Base-by-base conservation (phyloP, 2,329 filamentous ascomycete genomes). In the Aschersonia sp. region DNA sequence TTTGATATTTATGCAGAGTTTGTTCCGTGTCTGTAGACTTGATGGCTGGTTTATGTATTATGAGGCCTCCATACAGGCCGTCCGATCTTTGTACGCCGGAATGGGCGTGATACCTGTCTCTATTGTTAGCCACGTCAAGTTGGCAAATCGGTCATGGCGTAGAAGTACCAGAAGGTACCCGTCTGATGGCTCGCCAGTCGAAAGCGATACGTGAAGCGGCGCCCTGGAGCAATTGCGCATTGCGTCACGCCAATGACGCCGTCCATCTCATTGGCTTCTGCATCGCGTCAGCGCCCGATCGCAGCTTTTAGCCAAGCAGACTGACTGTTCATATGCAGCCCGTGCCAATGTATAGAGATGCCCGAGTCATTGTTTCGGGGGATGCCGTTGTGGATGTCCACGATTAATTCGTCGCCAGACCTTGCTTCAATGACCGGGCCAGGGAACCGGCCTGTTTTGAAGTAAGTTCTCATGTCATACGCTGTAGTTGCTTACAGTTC, bases 311-410 rank as follows among this genome's bases (percentile, higher is more conserved):
- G 35, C 35, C 6, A 38, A 38, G 35, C 7, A 38, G 12, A 31
- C 48, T 7, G 47, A 38, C 75, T 75, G 52, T 74, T 75, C 61
- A 84, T 80, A 54, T 75, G 77, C 52, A 85, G 68, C 20, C 82
- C 82, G 56, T 86, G 82, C 65, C 80, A 86, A 56, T 86, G 82
- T 10, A 85, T 67, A 44, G 73, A 72, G 2, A 81, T 78, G 10
- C 51, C 51, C 0, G 31, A 44, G 10, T 51, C 44, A 5, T 31
- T 40, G 7, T 40, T 5, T 30, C 51, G 48, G 10, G 52, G 31
- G 55, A 70, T 60, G 6, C 52, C 53, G 55, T 72, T 72, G 46
- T 61, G 57, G 4, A 72, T 66, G 3, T 55, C 55, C 10, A 72
- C 61, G 2, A 64, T 57, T 40, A 73, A 53, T 28, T 61, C 63